Percentiles rank a stretch among this genome's conserved stretches.
phyloP scores from a whole-genome alignment of 169 alveolate species.

The Eimeria necatrix region DNA sequence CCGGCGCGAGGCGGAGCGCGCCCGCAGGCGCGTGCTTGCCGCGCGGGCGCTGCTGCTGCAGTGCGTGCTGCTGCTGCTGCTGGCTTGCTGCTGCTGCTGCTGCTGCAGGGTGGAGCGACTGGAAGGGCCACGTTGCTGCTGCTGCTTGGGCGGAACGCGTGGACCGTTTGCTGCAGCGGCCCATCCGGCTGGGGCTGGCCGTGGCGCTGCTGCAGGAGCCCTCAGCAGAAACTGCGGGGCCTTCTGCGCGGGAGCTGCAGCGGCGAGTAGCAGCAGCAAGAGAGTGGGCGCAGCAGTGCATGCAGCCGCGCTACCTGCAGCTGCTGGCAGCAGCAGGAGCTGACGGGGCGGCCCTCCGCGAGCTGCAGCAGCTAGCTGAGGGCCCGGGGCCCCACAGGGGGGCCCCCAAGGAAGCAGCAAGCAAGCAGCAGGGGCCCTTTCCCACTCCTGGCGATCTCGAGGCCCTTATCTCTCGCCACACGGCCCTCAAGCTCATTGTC shows the following conservation, averaged over 20 bases:
- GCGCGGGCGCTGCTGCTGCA: background rate
- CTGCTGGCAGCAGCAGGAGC: slow-evolving; percentile 76
- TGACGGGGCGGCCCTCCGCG: slow-evolving; percentile 51
- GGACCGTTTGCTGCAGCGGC: slow-evolving; percentile 80
- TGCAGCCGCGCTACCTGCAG: slow-evolving; percentile 61
- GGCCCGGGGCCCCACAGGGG: background rate
- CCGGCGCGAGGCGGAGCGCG: background rate
- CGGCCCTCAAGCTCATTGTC: slow-evolving; percentile 59
- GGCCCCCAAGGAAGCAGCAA: background rate
- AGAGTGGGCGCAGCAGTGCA: slow-evolving; percentile 70
- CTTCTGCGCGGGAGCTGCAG: slow-evolving; percentile 80
- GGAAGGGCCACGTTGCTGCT: slow-evolving; percentile 82
- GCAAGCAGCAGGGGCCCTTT: slow-evolving; percentile 13
- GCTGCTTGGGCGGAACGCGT: slow-evolving; percentile 80
- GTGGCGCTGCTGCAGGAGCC: slow-evolving; percentile 78
- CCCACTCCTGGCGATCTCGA: slow-evolving; percentile 60
- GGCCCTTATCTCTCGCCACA: slow-evolving; percentile 53
- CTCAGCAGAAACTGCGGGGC: slow-evolving; percentile 70
- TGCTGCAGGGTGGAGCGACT: slow-evolving; percentile 78
- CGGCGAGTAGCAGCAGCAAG: slow-evolving; percentile 68
- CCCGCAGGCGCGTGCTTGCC: too few species aligned
- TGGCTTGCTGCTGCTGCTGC: slow-evolving; percentile 6
- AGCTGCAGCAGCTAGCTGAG: slow-evolving; percentile 44
- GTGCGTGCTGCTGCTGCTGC: background rate
- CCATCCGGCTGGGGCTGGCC: slow-evolving; percentile 76